These are phyloP conservation scores for Trypanosomatidae sp. DNA, from an alignment of 208 protist genomes.

Conservation along the genomic window DNA sequence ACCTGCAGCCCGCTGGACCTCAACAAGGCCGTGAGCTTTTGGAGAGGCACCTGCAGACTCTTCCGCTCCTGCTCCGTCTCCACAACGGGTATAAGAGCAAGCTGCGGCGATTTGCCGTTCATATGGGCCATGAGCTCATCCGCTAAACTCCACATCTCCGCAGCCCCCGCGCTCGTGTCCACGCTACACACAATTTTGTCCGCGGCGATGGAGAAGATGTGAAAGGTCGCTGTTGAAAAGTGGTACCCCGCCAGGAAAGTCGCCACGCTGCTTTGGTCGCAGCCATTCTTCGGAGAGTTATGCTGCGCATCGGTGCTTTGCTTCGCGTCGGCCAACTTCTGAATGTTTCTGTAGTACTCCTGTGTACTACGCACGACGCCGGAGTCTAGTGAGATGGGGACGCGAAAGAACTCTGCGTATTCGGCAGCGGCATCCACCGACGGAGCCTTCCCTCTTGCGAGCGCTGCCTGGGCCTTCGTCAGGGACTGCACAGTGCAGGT, in stretches of 20 bases:
- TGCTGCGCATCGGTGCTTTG: constrained; percentile 21
- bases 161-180: not conserved
- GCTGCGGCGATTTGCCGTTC: constrained; percentile 22
- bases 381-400: constrained; percentile 32
- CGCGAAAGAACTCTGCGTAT: constrained; percentile 52
- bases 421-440: constrained; percentile 27
- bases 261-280: constrained; percentile 20
- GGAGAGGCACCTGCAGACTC: constrained; percentile 29
- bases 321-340: constrained; percentile 22
- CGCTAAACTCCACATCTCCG: constrained; percentile 38
- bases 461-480: constrained; percentile 42
- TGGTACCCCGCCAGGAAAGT: constrained; percentile 53
- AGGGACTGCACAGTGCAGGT: constrained; percentile 39
- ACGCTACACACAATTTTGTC: constrained; percentile 37
- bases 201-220: constrained; percentile 47
- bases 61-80: constrained; percentile 40
- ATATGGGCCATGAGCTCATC: constrained; percentile 67
- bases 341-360: constrained; percentile 29
- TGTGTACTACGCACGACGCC: constrained; percentile 30
- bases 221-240: constrained; percentile 17
- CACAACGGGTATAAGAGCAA: constrained; percentile 66
- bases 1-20: constrained; percentile 55
- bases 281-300: constrained; percentile 18
- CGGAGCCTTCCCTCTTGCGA: constrained; percentile 31
- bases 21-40: constrained; percentile 31